These are phyloP conservation scores for Eutypa lata DNA, from an alignment of 2,329 filamentous ascomycete genomes.

Conservation along the genomic window DNA sequence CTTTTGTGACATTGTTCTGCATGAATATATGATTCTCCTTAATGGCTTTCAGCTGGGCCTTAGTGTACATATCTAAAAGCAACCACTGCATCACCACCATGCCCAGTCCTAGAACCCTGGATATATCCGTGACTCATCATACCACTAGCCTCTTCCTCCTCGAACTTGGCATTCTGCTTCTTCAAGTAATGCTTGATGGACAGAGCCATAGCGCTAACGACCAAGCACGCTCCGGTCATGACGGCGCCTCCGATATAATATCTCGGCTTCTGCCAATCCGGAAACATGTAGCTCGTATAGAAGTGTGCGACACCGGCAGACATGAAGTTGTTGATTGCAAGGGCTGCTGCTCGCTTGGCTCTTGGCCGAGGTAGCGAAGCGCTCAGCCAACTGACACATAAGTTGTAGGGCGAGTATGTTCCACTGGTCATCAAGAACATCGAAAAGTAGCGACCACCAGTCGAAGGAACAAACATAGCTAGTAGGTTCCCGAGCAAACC, in stretches of 20 bases:
- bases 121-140: neutral
- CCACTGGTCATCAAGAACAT: slow-evolving; percentile 20
- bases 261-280: slow-evolving; percentile 25
- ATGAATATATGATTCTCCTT: too few relatives aligned
- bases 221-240: slow-evolving; percentile 22
- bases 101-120: neutral
- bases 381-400: slow-evolving; percentile 17
- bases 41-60: too few relatives aligned
- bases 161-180: slow-evolving; percentile 18
- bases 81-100: neutral
- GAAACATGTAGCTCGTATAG: slow-evolving; percentile 29
- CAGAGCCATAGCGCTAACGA: slow-evolving; percentile 17
- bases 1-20: too few relatives aligned
- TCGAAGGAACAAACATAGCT: slow-evolving; percentile 15
- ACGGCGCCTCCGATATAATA: slow-evolving; percentile 27
- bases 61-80: neutral
- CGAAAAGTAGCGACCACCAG: slow-evolving; percentile 17
- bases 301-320: slow-evolving; percentile 20
- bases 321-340: slow-evolving; percentile 25
- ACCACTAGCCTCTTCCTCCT: slow-evolving; percentile 1
- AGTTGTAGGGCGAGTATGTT: slow-evolving; percentile 13
- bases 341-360: slow-evolving; percentile 18
- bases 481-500: slow-evolving; percentile 8
- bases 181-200: slow-evolving; percentile 28
- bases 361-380: slow-evolving; percentile 20